phyloP scores from a whole-genome alignment of 2,329 filamentous ascomycete genomes.

The Volutella citrinella region DNA sequence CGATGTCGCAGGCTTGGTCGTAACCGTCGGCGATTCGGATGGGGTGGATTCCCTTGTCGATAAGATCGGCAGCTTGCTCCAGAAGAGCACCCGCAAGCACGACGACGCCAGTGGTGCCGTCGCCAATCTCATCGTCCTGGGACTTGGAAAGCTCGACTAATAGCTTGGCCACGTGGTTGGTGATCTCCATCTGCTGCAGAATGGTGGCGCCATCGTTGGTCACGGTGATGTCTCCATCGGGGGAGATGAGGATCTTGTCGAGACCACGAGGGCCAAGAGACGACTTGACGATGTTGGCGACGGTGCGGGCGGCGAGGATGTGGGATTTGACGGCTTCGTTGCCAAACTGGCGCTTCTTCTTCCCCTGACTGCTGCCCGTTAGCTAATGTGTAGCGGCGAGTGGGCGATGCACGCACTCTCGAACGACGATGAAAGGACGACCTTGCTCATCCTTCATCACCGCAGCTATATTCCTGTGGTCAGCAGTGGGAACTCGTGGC shows the following conservation, averaged over 20 bases:
- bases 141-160: conserved; percentile 97
- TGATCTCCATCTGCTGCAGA: conserved; percentile 96
- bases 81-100: conserved; percentile 91
- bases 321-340: conserved; percentile 98
- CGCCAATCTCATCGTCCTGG: conserved; percentile 97
- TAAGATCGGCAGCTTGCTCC: conserved; percentile 94
- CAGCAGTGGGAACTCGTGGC: conserved; percentile 13
- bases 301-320: conserved; percentile 92
- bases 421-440: conserved; percentile 94
- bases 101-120: conserved; percentile 96
- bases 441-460: conserved; percentile 97
- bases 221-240: conserved; percentile 97
- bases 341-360: conserved; percentile 94
- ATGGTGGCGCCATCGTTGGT: conserved; percentile 99
- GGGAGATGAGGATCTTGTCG: conserved; percentile 98
- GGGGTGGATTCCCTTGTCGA: conserved; percentile 99
- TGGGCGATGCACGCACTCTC: conserved; percentile 71
- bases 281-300: conserved; percentile 95
- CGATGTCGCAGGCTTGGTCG: conserved; percentile 95
- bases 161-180: conserved; percentile 96
- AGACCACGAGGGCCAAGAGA: conserved; percentile 93
- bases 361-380: conserved; percentile 69
- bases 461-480: conserved; percentile 44
- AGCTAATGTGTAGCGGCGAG: conserved; percentile 9
- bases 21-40: conserved; percentile 98